Evolutionary conservation across 768 basidiomycete species (phyloP), one percentile per base, ranked within the genome.

Genomic region (Tylopilus cervinicoccineus): DNA sequence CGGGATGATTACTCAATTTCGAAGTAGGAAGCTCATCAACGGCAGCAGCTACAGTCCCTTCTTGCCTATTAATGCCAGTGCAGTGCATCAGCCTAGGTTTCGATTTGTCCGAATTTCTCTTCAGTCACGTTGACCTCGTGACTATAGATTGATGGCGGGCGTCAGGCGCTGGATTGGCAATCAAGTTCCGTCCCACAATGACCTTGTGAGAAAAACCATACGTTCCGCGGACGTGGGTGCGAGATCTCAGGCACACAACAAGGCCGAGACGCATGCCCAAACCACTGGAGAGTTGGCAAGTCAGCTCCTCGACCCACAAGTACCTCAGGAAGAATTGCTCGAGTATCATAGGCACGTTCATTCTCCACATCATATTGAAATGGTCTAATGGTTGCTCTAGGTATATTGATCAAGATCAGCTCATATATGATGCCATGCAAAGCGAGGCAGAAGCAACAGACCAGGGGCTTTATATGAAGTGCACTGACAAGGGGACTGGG

Each of bases 21-120:
- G 14, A 11, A 27, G 20, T 55, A 90, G 87, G 36, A 91, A 88
- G 67, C 84, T 82, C 0, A 76, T 80, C 8, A 78, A 75, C 54
- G 82, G 83, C 56, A 70, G 83, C 45, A 78, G 83, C 37, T 74
- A 81, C 39, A 92, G 88, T 58, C 91, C 91, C 0, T 93, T 93
- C 60, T 73, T 80, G 54, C 73, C 83, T 0, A 81, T 80, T 44
- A 76, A 80, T 29, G 73, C 71, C 23, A 60, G 47, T 48, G 46
- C 54, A 9, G 48, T 55, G 33, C 71, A 67, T 45, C 69, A 64
- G n/a, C 71, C 74, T 10, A 70, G 65, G 77, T 74, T n/a, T 40
- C 41, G 1, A 43, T 44, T 34, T 14, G 24, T 12, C 16, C 32
- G 38, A 7, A 38, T 55, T 64, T 19, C 64, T 71, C 65, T 69